These are phyloP conservation scores for Opeltia flavorubescens DNA, from an alignment of 495 filamentous ascomycete species.

Conservation along the genomic window DNA sequence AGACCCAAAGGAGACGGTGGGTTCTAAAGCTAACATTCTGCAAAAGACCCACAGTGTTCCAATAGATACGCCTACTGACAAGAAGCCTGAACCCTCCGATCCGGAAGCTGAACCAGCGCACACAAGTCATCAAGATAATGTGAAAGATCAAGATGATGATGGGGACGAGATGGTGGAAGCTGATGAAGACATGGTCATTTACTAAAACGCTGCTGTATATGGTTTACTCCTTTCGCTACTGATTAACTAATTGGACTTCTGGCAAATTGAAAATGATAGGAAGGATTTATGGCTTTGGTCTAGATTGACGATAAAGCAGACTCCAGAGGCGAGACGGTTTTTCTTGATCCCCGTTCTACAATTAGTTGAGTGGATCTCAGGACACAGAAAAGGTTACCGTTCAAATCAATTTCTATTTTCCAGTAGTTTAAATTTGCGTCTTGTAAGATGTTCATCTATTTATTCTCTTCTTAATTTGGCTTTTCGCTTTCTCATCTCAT, in stretches of 20 bases:
- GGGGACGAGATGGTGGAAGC: slow-evolving; percentile 59
- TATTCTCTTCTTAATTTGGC: too few species aligned
- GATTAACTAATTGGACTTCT: not conserved
- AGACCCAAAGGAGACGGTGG: slow-evolving; percentile 18
- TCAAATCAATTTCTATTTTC: too few species aligned
- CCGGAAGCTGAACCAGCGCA: slow-evolving; percentile 8
- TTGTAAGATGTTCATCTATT: too few species aligned
- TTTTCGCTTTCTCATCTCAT: too few species aligned
- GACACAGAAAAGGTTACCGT: too few species aligned
- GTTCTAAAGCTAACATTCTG: slow-evolving; percentile 15
- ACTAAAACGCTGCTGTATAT: slow-evolving; percentile 32
- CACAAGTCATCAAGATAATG: slow-evolving; percentile 6
- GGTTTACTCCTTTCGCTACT: not conserved
- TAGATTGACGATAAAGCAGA: too few species aligned
- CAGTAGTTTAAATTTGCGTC: too few species aligned
- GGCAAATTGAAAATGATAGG: not conserved
- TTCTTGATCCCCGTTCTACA: too few species aligned
- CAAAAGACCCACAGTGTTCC: slow-evolving; percentile 14
- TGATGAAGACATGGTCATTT: slow-evolving; percentile 76
- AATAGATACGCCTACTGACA: slow-evolving; percentile 12
- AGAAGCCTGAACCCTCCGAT: slow-evolving; percentile 15
- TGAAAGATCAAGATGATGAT: slow-evolving; percentile 44
- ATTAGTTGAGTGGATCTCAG: too few species aligned
- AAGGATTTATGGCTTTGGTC: too few species aligned
- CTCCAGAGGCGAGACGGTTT: too few species aligned